phyloP scores from a whole-genome alignment of 2,329 filamentous ascomycete species.

The Aspergillus sojae region DNA sequence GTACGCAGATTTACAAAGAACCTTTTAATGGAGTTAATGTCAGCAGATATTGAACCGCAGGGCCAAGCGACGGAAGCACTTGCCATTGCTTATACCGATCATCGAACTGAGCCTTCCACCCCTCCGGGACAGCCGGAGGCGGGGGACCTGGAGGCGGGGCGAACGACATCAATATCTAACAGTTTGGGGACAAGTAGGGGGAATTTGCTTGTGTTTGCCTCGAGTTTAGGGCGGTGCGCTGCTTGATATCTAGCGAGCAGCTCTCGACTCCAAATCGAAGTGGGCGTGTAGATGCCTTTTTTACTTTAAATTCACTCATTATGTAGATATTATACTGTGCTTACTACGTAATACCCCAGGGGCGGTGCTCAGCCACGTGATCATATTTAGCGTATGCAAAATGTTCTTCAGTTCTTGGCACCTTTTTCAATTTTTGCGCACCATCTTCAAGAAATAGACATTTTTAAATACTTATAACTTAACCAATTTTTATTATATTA shows the following conservation, averaged over 20 bases:
- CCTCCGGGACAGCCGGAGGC: slow-evolving; percentile 68
- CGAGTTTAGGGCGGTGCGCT: background rate
- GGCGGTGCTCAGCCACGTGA: slow-evolving; percentile 19
- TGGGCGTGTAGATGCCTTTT: background rate
- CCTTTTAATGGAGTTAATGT: slow-evolving; percentile 48
- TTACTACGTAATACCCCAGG: slow-evolving; percentile 10
- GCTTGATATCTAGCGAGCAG: background rate
- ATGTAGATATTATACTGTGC: background rate
- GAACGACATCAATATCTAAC: slow-evolving; percentile 35
- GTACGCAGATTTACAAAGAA: slow-evolving; percentile 91
- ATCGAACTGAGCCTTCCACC: slow-evolving; percentile 86
- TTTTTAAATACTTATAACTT: too few relatives aligned
- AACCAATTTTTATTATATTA: too few relatives aligned
- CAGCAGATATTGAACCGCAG: background rate
- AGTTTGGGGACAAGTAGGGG: background rate
- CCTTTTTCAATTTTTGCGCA: too few relatives aligned
- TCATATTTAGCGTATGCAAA: background rate
- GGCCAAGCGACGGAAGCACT: slow-evolving; percentile 21
- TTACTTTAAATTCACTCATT: background rate
- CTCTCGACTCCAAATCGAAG: background rate
- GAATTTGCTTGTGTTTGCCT: background rate
- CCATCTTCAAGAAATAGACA: too few relatives aligned
- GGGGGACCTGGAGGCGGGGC: slow-evolving; percentile 54
- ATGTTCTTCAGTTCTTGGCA: too few relatives aligned
- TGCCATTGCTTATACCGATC: slow-evolving; percentile 85